These are phyloP conservation scores for Pascua sp. DNA, from an alignment of 1,284 basidiomycete species.

Conservation along the genomic window DNA sequence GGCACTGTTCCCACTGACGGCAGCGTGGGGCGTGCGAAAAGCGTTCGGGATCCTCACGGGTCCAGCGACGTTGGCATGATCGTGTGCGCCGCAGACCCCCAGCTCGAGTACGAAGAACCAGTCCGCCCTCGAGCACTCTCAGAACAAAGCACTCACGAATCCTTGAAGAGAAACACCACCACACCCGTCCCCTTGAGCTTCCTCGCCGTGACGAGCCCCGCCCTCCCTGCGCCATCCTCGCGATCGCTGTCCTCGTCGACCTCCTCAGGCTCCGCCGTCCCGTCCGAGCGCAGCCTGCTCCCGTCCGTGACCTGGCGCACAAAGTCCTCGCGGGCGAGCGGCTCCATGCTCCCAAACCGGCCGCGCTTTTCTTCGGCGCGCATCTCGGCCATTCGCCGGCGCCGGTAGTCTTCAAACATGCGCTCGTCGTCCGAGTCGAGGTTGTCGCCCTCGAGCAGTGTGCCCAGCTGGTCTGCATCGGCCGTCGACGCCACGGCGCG, in stretches of 20 bases:
- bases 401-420: constrained; percentile 65
- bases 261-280: constrained; percentile 51
- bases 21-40: neutral
- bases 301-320: constrained; percentile 92
- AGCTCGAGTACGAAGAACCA: no score
- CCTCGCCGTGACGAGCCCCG: constrained; percentile 20
- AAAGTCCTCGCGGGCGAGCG: constrained; percentile 89
- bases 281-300: constrained; percentile 67
- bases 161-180: constrained; percentile 57
- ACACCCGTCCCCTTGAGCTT: constrained; percentile 54
- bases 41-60: no score
- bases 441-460: constrained; percentile 65
- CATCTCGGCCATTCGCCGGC: constrained; percentile 66
- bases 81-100: no score
- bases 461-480: constrained; percentile 61
- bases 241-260: constrained; percentile 42
- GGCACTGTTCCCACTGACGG: neutral
- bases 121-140: no score
- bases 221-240: constrained; percentile 39
- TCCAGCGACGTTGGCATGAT: no score
- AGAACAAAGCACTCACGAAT: constrained; percentile 47
- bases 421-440: constrained; percentile 74
- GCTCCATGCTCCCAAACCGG: constrained; percentile 80
- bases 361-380: constrained; percentile 61
- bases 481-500: constrained; percentile 52